Conservation (phyloP, 2,329 filamentous ascomycete genomes). For the Fonsecaea pedrosoi region DNA sequence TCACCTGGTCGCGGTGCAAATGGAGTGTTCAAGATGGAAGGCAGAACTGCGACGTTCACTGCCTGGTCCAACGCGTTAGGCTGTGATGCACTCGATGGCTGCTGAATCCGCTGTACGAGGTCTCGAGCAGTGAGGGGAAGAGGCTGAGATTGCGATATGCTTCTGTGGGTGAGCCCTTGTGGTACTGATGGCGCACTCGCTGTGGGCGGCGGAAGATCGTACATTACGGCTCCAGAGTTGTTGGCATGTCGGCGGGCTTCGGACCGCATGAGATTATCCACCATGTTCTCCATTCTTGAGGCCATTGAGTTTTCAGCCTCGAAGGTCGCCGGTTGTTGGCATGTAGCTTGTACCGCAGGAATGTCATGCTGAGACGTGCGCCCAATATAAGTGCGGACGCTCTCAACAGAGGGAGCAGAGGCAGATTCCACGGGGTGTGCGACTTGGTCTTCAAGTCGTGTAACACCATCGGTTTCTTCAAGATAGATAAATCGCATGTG, state of each 20-base stretch:
- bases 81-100: constrained; percentile 24
- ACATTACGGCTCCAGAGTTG: neutral
- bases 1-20: constrained; percentile 55
- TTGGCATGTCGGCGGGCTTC: constrained; percentile 45
- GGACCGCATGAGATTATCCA: constrained; percentile 60
- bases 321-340: constrained; percentile 27
- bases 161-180: constrained; percentile 14
- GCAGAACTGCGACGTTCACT: constrained; percentile 41
- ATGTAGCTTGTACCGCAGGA: constrained; percentile 2
- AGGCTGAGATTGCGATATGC: constrained; percentile 9
- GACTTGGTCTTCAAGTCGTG: neutral
- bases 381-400: constrained; percentile 50
- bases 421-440: neutral
- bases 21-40: constrained; percentile 54
- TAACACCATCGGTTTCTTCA: constrained; percentile 4
- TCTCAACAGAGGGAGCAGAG: constrained; percentile 25
- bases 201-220: neutral
- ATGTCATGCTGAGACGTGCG: constrained; percentile 33
- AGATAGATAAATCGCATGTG: constrained; percentile 26
- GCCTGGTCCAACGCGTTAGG: constrained; percentile 18
- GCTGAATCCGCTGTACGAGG: constrained; percentile 34
- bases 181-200: constrained; percentile 18
- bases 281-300: constrained; percentile 62
- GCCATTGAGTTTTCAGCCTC: constrained; percentile 43
- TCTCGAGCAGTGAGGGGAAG: constrained; percentile 30